Conservation (phyloP, 1,139 yeast species). For the Pichia inconspicua region DNA sequence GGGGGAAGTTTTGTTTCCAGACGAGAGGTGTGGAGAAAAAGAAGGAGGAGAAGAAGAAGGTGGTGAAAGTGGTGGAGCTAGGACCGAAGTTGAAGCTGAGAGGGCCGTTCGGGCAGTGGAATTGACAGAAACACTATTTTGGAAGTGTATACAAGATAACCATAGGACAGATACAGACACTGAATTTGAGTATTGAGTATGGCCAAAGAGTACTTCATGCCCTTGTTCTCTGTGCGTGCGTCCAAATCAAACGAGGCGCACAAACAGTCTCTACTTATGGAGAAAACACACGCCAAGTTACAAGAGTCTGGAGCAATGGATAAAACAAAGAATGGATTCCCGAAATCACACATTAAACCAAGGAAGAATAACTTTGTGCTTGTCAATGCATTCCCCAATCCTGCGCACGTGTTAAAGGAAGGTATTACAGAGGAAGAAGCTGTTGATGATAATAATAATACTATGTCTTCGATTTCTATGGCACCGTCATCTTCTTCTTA, state of each 20-base stretch:
- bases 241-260: constrained; percentile 25
- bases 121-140: neutral
- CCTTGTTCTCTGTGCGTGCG: constrained; percentile 7
- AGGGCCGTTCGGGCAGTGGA: neutral
- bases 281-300: constrained; percentile 19
- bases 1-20: neutral
- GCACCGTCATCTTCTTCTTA: neutral
- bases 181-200: neutral
- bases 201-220: constrained; percentile 6
- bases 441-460: no score
- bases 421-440: neutral
- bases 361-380: constrained; percentile 12
- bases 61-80: neutral
- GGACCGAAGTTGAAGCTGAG: neutral
- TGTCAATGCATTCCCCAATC: constrained; percentile 3
- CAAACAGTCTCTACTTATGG: constrained; percentile 25
- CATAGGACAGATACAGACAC: neutral
- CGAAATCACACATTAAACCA: constrained; percentile 23
- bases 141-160: neutral
- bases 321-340: constrained; percentile 21
- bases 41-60: neutral
- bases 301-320: constrained; percentile 13
- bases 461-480: neutral
- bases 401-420: neutral
- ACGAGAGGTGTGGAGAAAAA: neutral